A percentile compares a stretch with the other conserved stretches of the same genome.
Evolutionary conservation across 805 yeast genomes (phyloP).

Genomic region (Zygosaccharomyces pseudorouxii): DNA sequence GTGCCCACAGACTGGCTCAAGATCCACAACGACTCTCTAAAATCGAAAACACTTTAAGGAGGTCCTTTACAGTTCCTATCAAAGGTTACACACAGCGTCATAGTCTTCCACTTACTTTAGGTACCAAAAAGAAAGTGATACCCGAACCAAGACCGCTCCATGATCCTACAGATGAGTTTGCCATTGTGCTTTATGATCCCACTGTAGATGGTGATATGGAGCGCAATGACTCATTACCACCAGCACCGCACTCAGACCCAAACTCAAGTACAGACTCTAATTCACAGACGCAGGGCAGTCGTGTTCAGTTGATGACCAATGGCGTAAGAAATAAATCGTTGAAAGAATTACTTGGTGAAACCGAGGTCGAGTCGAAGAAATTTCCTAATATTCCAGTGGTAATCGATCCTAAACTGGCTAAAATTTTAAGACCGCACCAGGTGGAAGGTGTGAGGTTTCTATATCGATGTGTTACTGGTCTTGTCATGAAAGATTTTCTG

Average conservation of each 20-base stretch:
- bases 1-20: slow-evolving; percentile 48
- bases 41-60: slow-evolving; percentile 40
- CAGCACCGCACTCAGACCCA: background rate
- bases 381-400: slow-evolving; percentile 92
- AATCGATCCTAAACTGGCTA: slow-evolving; percentile 81
- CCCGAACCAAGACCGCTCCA: slow-evolving; percentile 90
- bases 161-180: slow-evolving; percentile 90
- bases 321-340: slow-evolving; percentile 51
- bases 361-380: slow-evolving; percentile 46
- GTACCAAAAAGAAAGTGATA: slow-evolving; percentile 64
- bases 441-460: slow-evolving; percentile 91
- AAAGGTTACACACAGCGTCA: slow-evolving; percentile 36
- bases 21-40: slow-evolving; percentile 34
- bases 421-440: slow-evolving; percentile 90
- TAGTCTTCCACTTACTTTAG: slow-evolving; percentile 75
- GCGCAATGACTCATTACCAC: slow-evolving; percentile 15
- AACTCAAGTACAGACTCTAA: background rate
- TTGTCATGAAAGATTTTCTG: slow-evolving; percentile 43
- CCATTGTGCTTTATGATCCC: slow-evolving; percentile 93
- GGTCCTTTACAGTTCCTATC: slow-evolving; percentile 61
- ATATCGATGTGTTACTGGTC: slow-evolving; percentile 86
- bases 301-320: slow-evolving; percentile 25
- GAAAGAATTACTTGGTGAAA: slow-evolving; percentile 75
- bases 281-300: background rate
- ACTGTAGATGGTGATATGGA: slow-evolving; percentile 63